Evolutionary conservation across 106 monocot species (phyloP).

Genomic region (Dendrobium officinale): DNA sequence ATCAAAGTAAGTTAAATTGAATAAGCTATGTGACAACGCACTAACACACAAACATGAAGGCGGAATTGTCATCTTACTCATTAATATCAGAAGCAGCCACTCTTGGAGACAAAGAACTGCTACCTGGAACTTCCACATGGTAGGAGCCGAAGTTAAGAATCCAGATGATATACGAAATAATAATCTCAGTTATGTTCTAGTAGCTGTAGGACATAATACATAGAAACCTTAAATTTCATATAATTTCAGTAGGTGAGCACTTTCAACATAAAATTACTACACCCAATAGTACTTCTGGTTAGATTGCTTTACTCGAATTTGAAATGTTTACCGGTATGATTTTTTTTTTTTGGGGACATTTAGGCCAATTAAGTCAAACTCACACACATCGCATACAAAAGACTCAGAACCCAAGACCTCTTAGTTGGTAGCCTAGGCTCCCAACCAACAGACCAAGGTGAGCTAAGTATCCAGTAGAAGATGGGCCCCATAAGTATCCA

Average conservation of each 20-base stretch:
- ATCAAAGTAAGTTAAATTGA: neutral
- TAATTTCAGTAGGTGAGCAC: too few relatives aligned
- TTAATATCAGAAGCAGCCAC: slow-evolving; percentile 64
- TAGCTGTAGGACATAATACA: neutral
- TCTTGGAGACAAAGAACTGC: slow-evolving; percentile 57
- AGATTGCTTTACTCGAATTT: neutral
- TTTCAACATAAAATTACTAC: too few relatives aligned
- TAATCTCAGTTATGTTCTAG: neutral
- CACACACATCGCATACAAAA: too few relatives aligned
- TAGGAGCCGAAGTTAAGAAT: slow-evolving; percentile 59
- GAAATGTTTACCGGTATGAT: neutral
- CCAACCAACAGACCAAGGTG: too few relatives aligned
- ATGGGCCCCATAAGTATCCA: too few relatives aligned
- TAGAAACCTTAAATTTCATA: neutral
- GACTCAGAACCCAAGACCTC: too few relatives aligned
- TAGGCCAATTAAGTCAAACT: too few relatives aligned
- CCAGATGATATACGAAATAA: neutral
- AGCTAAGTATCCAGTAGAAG: too few relatives aligned
- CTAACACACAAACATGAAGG: neutral
- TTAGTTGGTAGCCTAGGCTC: too few relatives aligned
- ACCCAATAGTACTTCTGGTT: too few relatives aligned
- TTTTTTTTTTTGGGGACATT: too few relatives aligned
- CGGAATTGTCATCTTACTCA: slow-evolving; percentile 54
- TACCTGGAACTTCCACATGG: slow-evolving; percentile 51
- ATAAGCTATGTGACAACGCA: neutral